phyloP scores from a whole-genome alignment of 2,329 filamentous ascomycete genomes.

The Lachnellula subtilissima region DNA sequence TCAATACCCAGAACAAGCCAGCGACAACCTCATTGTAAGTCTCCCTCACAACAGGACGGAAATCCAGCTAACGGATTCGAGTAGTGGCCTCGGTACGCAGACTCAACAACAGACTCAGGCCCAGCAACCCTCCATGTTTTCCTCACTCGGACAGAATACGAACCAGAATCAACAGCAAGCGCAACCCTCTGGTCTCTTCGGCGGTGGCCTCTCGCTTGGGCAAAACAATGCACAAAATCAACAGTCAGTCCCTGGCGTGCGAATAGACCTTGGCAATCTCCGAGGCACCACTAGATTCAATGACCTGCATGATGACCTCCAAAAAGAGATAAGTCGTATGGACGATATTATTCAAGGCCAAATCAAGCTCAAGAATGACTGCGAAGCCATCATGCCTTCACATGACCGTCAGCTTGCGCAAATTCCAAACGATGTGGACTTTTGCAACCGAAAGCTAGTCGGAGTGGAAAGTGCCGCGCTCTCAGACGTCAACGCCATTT shows the following conservation, averaged over 20 bases:
- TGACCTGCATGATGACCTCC: conserved; percentile 77
- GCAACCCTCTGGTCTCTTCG: conserved; percentile 24
- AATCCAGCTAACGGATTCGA: conserved; percentile 9
- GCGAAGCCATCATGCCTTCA: conserved; percentile 62
- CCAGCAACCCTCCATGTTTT: conserved; percentile 22
- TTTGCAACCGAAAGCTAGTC: conserved; percentile 56
- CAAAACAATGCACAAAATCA: conserved; percentile 42
- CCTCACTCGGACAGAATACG: conserved; percentile 8
- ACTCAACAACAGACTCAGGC: conserved; percentile 27
- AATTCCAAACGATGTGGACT: conserved; percentile 61
- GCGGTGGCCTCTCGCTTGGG: conserved; percentile 38
- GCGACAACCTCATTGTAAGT: conserved; percentile 30
- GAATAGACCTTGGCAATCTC: conserved; percentile 73
- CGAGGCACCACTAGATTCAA: conserved; percentile 87
- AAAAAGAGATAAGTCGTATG: conserved; percentile 70
- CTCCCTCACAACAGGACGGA: neutral
- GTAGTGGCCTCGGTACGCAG: conserved; percentile 23
- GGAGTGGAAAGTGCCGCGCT: conserved; percentile 59
- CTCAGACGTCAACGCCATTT: conserved; percentile 57
- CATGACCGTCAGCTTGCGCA: conserved; percentile 60
- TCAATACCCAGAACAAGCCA: conserved; percentile 26
- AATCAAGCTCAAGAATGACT: conserved; percentile 71
- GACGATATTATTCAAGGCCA: conserved; percentile 78
- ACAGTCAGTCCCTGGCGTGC: conserved; percentile 63
- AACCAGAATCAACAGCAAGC: conserved; percentile 17